Percentiles rank a stretch among this genome's conserved stretches.
Evolutionary conservation across 2,329 filamentous ascomycete genomes (phyloP).

Genomic region (Xylaria multiplex): DNA sequence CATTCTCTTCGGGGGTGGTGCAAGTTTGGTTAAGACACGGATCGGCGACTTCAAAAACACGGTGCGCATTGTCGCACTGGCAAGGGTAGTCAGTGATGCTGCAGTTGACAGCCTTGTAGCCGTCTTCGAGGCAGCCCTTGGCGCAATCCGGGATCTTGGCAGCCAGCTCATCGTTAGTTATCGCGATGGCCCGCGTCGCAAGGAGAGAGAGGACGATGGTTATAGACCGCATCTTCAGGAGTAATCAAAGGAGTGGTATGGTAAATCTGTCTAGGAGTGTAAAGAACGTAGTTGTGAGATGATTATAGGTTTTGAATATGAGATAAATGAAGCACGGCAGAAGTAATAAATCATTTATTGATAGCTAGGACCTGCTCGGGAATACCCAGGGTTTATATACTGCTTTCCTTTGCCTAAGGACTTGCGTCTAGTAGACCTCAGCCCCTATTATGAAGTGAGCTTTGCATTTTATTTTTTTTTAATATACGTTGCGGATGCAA

Average conservation of each 20-base stretch:
- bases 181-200: constrained; percentile 14
- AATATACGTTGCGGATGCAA: too few species aligned
- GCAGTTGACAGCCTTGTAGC: constrained; percentile 7
- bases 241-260: not conserved
- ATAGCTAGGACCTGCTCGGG: too few species aligned
- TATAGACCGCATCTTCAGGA: not conserved
- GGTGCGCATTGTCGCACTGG: not conserved
- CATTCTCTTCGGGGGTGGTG: not conserved
- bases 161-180: constrained; percentile 7
- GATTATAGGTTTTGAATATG: too few species aligned
- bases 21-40: constrained; percentile 1
- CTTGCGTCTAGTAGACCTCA: too few species aligned
- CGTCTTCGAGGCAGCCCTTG: constrained; percentile 11
- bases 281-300: too few species aligned
- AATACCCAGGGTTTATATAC: too few species aligned
- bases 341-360: too few species aligned
- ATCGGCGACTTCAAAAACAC: not conserved
- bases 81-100: constrained; percentile 9
- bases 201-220: constrained; percentile 1
- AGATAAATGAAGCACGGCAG: too few species aligned
- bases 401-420: too few species aligned
- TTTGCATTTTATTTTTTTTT: too few species aligned
- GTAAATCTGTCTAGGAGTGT: not conserved
- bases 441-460: too few species aligned
- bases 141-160: constrained; percentile 1